These are phyloP conservation scores for Suhomyces xylopsoci DNA, from an alignment of 805 yeast genomes.

Conservation along the genomic window DNA sequence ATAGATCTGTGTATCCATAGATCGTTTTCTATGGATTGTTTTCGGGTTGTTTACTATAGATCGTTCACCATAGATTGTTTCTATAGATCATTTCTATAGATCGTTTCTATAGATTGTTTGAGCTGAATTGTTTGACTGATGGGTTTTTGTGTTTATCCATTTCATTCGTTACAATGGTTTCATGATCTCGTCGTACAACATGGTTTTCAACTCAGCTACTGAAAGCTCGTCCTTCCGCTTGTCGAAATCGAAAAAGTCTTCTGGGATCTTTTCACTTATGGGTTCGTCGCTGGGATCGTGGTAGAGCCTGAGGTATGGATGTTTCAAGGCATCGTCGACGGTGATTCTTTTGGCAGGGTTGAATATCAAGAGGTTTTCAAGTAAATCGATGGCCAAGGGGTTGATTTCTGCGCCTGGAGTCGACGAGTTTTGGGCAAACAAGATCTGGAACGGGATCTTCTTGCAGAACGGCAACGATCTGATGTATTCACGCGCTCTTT, in stretches of 20 bases:
- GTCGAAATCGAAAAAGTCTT: slow-evolving; percentile 88
- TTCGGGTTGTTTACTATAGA: too few relatives aligned
- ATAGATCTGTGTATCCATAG: too few relatives aligned
- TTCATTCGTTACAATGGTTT: slow-evolving; percentile 33
- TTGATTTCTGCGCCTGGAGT: slow-evolving; percentile 17
- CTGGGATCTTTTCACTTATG: slow-evolving; percentile 73
- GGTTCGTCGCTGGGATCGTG: slow-evolving; percentile 97
- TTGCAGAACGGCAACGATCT: slow-evolving; percentile 70
- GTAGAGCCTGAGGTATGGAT: slow-evolving; percentile 84
- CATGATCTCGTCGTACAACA: slow-evolving; percentile 82
- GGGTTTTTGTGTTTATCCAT: not conserved
- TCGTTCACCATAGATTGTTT: too few relatives aligned
- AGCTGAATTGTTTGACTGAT: too few relatives aligned
- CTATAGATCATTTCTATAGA: too few relatives aligned
- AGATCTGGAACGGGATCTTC: slow-evolving; percentile 52
- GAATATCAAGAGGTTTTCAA: slow-evolving; percentile 61
- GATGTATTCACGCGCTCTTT: slow-evolving; percentile 86
- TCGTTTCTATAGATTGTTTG: too few relatives aligned
- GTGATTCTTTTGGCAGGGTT: slow-evolving; percentile 72
- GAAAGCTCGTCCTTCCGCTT: slow-evolving; percentile 74
- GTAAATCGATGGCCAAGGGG: slow-evolving; percentile 54
- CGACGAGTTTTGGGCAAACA: slow-evolving; percentile 24
- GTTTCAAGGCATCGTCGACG: slow-evolving; percentile 72
- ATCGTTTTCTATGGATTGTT: too few relatives aligned
- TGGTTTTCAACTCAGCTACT: slow-evolving; percentile 68